Evolutionary conservation across 169 alveolate genomes (phyloP).

Genomic region (Babesia gibsoni): DNA sequence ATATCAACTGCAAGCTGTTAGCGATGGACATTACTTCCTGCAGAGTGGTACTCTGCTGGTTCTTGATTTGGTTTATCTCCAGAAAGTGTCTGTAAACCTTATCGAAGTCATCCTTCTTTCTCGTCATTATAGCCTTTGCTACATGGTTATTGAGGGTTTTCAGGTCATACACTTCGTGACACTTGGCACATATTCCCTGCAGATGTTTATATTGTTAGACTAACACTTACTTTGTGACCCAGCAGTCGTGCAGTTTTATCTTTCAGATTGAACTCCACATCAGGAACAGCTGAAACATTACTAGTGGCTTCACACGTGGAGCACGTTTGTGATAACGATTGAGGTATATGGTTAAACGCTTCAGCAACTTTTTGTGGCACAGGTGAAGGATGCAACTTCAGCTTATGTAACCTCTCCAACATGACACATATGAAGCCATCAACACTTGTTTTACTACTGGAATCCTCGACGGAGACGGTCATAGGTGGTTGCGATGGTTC

Average conservation of each 20-base stretch:
- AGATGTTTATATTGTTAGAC: too few species aligned
- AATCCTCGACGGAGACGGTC: background rate
- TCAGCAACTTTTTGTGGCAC: background rate
- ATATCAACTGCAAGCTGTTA: slow-evolving; percentile 25
- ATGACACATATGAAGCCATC: background rate
- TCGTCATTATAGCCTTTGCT: background rate
- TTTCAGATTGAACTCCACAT: slow-evolving; percentile 8
- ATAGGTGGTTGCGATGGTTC: too few species aligned
- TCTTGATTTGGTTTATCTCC: slow-evolving; percentile 11
- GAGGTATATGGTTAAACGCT: background rate
- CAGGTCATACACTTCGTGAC: slow-evolving; percentile 14
- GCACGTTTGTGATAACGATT: background rate
- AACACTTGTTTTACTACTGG: background rate
- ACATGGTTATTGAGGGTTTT: background rate
- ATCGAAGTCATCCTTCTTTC: slow-evolving; percentile 2
- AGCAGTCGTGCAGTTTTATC: slow-evolving; percentile 15
- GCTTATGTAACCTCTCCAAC: background rate
- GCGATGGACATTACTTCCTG: slow-evolving; percentile 46
- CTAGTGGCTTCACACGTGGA: background rate
- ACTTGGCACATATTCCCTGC: slow-evolving; percentile 37
- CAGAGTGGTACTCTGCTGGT: background rate
- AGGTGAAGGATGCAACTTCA: slow-evolving; percentile 7
- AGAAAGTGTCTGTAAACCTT: slow-evolving; percentile 25
- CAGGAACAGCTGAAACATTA: background rate
- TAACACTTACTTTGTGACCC: slow-evolving; percentile 26